A percentile compares a stretch with the other conserved stretches of the same genome.
These are phyloP conservation scores for Apiospora marii DNA, from an alignment of 2,329 filamentous ascomycete genomes.

Conservation along the genomic window DNA sequence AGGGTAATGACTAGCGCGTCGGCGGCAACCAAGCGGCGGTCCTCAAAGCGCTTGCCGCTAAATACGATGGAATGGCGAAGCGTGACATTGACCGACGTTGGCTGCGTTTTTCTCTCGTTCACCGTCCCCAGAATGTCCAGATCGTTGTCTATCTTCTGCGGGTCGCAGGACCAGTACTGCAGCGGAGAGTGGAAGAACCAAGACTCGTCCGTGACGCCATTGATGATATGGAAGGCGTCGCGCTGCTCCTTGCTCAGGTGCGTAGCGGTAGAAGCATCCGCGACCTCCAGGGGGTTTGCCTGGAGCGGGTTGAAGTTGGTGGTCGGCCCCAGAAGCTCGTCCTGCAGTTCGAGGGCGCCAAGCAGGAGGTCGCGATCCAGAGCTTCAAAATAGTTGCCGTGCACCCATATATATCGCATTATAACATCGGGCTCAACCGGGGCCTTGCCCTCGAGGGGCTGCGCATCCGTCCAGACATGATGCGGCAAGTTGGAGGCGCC, in stretches of 20 bases:
- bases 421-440: conserved; percentile 71
- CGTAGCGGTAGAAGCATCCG: conserved; percentile 32
- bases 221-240: conserved; percentile 65
- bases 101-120: conserved; percentile 67
- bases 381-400: conserved; percentile 82
- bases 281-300: conserved; percentile 38
- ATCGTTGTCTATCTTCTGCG: conserved; percentile 65
- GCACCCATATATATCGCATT: conserved; percentile 83
- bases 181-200: conserved; percentile 87
- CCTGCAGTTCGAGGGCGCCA: conserved; percentile 73
- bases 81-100: conserved; percentile 76
- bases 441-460: conserved; percentile 63
- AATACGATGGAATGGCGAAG: conserved; percentile 82
- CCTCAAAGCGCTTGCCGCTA: conserved; percentile 79
- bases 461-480: conserved; percentile 82
- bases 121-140: conserved; percentile 72
- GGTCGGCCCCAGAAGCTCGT: conserved; percentile 70
- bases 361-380: conserved; percentile 71
- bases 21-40: conserved; percentile 71
- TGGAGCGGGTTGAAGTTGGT: conserved; percentile 60
- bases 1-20: conserved; percentile 83
- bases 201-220: conserved; percentile 66
- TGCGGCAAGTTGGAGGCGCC: conserved; percentile 76
- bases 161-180: conserved; percentile 80
- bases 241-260: conserved; percentile 55